Conservation (phyloP, 2,329 filamentous ascomycete species). For the Verticillium klebahnii region DNA sequence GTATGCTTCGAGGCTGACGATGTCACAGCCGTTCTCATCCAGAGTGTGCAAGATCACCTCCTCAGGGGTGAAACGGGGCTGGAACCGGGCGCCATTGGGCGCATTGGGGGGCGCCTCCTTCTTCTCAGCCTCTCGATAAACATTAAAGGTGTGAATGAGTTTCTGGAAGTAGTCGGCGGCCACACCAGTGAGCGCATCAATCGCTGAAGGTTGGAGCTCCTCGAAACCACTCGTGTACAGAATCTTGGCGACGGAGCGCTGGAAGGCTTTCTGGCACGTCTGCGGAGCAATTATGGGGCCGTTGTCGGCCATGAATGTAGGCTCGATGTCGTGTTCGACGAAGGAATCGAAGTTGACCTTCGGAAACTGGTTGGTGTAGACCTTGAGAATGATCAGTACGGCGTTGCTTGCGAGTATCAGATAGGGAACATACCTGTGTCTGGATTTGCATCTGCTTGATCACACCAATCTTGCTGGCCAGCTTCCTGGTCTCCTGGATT, state of each 20-base stretch:
- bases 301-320: constrained; percentile 85
- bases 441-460: constrained; percentile 99
- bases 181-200: constrained; percentile 86
- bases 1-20: constrained; percentile 78
- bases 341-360: constrained; percentile 93
- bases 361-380: constrained; percentile 97
- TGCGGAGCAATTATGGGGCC: constrained; percentile 82
- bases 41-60: constrained; percentile 85
- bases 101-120: constrained; percentile 46
- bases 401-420: background rate
- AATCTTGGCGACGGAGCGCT: constrained; percentile 87
- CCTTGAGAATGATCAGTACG: constrained; percentile 41
- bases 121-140: constrained; percentile 81
- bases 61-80: constrained; percentile 72
- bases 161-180: constrained; percentile 88
- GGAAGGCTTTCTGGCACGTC: constrained; percentile 77
- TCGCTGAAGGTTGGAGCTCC: constrained; percentile 89
- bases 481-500: constrained; percentile 93
- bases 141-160: constrained; percentile 71
- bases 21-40: constrained; percentile 75
- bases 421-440: constrained; percentile 63
- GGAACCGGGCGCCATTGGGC: constrained; percentile 39
- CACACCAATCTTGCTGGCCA: constrained; percentile 93
- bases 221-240: constrained; percentile 97
- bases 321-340: constrained; percentile 76